Base-by-base conservation (phyloP, 192 early-diverging fungal species). In the Coemansia sp. region DNA sequence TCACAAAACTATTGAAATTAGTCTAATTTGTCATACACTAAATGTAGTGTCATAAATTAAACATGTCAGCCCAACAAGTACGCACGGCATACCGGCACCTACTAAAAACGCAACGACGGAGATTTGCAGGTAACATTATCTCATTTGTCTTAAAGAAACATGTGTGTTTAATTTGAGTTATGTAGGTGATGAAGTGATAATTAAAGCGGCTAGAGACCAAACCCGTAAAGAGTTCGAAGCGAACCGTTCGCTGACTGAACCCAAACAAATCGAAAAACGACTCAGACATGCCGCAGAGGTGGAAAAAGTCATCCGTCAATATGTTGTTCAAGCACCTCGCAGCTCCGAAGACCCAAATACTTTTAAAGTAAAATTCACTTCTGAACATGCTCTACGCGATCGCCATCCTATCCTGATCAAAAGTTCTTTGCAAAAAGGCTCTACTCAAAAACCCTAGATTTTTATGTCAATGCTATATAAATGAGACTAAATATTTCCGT, bases 311-410 rank as follows among this genome's bases (percentile, higher is more conserved):
- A 70, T 78, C 46, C 59, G 68, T 10, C 46, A 64, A 30, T 70
- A 78, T 36, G 74, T 78, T 0, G 74, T 78, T 10, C 74, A 78
- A 53, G 74, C 61, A 2, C 63, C 68, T 20, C 63, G 61, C 20
- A 64, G 41, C 58, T 48, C 55, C 3, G 48, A 61, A 6, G 60
- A 63, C 44, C 53, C 62, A 0, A 61, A 66, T 60, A 70, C 68
- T 5, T 78, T 71, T 42, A 44, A 59, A 5, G 53, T 78, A 12
- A 54, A 44, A 21, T 70, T 78, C 18, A 78, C 68, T 7, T 44
- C 68, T 3, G 74, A 78, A 19, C 67, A 70, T 39, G 74, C 67
- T 6, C 46, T 78, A 31, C 67, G 68, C 40, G 68, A 78, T 57
- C 52, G 57, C 13, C 68, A 67, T 33, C 74, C 74, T 35, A 70